These are phyloP conservation scores for cucumber (Cucumis sativus) DNA, from an alignment of 306 rosid species.

Conservation along the genomic window DNA sequence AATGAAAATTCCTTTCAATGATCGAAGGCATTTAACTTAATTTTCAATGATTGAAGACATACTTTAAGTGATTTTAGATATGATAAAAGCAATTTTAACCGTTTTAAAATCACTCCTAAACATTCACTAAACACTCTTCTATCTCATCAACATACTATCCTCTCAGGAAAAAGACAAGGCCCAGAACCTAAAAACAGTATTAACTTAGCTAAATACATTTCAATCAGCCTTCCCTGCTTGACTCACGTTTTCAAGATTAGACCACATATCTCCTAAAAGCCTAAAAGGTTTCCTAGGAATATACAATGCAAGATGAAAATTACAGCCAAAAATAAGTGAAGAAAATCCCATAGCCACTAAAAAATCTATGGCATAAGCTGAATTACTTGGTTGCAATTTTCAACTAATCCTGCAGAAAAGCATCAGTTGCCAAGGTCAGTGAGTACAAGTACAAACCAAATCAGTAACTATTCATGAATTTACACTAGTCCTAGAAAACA, in stretches of 20 bases:
- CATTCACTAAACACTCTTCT: too few relatives aligned
- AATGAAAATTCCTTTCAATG: too few relatives aligned
- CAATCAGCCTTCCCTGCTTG: neutral
- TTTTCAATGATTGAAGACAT: too few relatives aligned
- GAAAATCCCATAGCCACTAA: neutral
- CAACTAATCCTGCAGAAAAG: conserved; percentile 1
- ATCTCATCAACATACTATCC: too few relatives aligned
- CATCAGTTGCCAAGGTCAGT: neutral
- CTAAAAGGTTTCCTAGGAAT: neutral
- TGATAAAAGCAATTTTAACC: too few relatives aligned
- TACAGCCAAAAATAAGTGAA: neutral
- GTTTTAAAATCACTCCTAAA: too few relatives aligned
- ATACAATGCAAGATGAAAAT: neutral
- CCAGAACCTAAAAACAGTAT: neutral
- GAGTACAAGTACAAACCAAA: neutral
- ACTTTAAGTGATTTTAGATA: too few relatives aligned
- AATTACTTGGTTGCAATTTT: neutral
- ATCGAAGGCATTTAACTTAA: too few relatives aligned
- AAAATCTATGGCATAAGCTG: neutral
- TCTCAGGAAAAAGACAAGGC: neutral
- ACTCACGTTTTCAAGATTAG: neutral
- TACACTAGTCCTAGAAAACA: neutral
- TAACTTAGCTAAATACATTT: neutral
- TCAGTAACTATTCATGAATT: neutral
- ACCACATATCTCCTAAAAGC: neutral